Evolutionary conservation across 306 rosid genomes (phyloP).

Genomic region (Trifolium subterraneum): DNA sequence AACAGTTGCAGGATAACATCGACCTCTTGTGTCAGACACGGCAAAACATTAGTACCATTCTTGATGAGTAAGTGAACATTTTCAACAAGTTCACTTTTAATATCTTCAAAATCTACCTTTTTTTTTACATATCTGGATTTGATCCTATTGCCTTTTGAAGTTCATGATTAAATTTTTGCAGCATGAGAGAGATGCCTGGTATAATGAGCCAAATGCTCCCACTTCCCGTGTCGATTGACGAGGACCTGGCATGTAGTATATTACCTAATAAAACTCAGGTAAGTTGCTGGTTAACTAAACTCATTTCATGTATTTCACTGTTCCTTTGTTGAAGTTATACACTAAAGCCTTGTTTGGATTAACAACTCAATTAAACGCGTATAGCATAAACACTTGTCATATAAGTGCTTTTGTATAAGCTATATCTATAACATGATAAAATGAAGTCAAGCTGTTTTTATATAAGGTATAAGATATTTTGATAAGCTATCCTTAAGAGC

Average conservation of each 20-base stretch:
- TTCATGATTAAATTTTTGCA: slow-evolving; percentile 49
- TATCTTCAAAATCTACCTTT: slow-evolving; percentile 10
- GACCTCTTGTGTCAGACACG: slow-evolving; percentile 69
- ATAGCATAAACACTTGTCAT: not conserved
- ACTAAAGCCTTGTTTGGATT: not conserved
- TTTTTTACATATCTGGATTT: slow-evolving; percentile 12
- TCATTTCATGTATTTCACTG: not conserved
- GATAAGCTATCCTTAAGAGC: not conserved
- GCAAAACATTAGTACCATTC: slow-evolving; percentile 66
- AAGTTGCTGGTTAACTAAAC: slow-evolving; percentile 47
- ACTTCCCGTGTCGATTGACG: slow-evolving; percentile 62
- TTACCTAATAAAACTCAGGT: slow-evolving; percentile 72
- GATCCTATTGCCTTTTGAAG: slow-evolving; percentile 24
- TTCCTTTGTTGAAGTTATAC: slow-evolving; percentile 14
- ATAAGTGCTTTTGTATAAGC: not conserved
- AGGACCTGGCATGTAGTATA: slow-evolving; percentile 71
- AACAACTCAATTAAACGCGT: not conserved
- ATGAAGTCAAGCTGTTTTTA: too few relatives aligned
- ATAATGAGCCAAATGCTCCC: slow-evolving; percentile 87
- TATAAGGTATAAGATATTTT: too few relatives aligned
- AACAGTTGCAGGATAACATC: slow-evolving; percentile 85
- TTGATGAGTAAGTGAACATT: slow-evolving; percentile 70
- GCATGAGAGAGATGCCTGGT: slow-evolving; percentile 85
- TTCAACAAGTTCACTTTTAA: slow-evolving; percentile 8
- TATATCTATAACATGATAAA: not conserved